phyloP scores from a whole-genome alignment of 1,139 yeast genomes.

The Candida pseudoviswanathii region DNA sequence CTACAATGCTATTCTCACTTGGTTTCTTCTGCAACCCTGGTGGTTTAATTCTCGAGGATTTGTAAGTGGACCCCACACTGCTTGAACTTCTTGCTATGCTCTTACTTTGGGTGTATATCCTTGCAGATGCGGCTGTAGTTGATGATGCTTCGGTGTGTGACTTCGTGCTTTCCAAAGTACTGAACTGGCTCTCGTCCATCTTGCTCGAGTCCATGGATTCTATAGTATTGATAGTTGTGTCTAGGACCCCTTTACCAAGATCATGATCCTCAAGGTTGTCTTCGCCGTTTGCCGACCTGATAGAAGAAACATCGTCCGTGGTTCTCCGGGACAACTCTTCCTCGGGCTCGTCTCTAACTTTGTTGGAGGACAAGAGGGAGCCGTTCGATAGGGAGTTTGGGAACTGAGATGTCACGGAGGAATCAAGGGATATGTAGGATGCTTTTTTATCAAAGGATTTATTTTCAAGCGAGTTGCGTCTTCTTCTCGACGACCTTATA shows the following conservation, averaged over 20 bases:
- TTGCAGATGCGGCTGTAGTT: slow-evolving; percentile 1
- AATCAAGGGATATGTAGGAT: slow-evolving; percentile 5
- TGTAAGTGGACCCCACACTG: slow-evolving; percentile 16
- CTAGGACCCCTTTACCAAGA: neutral
- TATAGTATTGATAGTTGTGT: slow-evolving; percentile 4
- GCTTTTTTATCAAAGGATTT: slow-evolving; percentile 5
- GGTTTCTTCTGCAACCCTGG: slow-evolving; percentile 17
- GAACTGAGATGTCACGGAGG: slow-evolving; percentile 6
- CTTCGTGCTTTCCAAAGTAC: slow-evolving; percentile 1
- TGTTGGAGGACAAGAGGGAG: slow-evolving; percentile 7
- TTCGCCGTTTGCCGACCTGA: slow-evolving; percentile 2
- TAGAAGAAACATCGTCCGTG: neutral
- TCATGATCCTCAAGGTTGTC: neutral
- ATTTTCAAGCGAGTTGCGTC: slow-evolving; percentile 11
- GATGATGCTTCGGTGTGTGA: slow-evolving; percentile 2
- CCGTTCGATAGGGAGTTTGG: slow-evolving; percentile 10
- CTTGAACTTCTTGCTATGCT: slow-evolving; percentile 13
- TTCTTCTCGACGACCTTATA: slow-evolving; percentile 17
- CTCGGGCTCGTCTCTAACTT: neutral
- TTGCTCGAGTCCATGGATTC: slow-evolving; percentile 10
- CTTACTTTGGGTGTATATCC: slow-evolving; percentile 6
- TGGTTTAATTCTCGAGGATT: slow-evolving; percentile 16
- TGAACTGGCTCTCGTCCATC: slow-evolving; percentile 8
- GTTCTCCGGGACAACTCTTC: neutral
- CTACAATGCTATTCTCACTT: neutral